Base-by-base conservation (phyloP, 352 stramenopile species). In the Pythium biforme region DNA sequence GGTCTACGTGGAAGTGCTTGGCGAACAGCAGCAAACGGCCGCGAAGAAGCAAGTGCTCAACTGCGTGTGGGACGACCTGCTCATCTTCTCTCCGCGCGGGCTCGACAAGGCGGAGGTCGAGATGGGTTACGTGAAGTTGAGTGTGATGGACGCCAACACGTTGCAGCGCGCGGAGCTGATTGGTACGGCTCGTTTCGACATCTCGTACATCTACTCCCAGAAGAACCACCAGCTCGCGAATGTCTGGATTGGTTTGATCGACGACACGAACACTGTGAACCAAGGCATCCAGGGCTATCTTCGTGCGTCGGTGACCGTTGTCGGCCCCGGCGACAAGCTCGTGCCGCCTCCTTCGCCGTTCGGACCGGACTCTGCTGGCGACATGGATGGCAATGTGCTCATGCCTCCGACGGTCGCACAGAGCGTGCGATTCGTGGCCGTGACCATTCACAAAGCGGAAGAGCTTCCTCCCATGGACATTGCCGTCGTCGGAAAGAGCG, bases 281-380 rank as follows among this genome's bases (percentile, higher is more conserved):
- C 72, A 90, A 59, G 89, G 90, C 2, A 86, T 97, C 22, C 92
- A 98, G 66, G 92, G 92, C 23, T 98, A 97, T 46, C 66, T 97
- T 20, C 89, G 91, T 57, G 79, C 92, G 0, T 95, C 84, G 0
- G 83, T 97, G 51, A 85, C 86, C 1, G 88, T 97, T 26, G 74
- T 97, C 58, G 91, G 91, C 26, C 90, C 90, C 20, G 86, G 82
- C 2, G 89, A 97, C 57, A 96, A 92, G 56, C 71, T 94, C 9
- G 55, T 90, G 19, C 75, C 81, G 0, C 84, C 84, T 15, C 84
- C 84, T 11, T 86, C 77, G 7, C 84, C 81, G 0, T 89, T 90
- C 55, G 74, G 73, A 1, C 64, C 73, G 10, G 75, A 55, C 6
- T 73, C 59, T 11, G 80, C 79, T 45, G 46, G 48, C 6, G 58